Percentiles rank a stretch among this genome's conserved stretches.
These are phyloP conservation scores for Larix kaempferi DNA, from an alignment of 75 land plant genomes.

Conservation along the genomic window DNA sequence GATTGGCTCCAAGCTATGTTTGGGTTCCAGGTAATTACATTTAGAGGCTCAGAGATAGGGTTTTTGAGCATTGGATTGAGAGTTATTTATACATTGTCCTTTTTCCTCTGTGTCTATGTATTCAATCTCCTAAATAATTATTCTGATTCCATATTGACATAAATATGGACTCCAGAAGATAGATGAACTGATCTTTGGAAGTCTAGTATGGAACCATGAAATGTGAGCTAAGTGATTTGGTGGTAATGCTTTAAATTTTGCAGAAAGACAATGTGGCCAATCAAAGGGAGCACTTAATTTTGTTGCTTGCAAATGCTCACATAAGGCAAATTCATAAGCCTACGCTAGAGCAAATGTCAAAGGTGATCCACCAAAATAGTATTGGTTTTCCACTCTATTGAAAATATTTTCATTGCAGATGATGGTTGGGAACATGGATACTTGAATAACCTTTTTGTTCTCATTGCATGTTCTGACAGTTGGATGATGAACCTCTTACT, in stretches of 20 bases:
- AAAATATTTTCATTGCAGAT: background rate
- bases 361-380: constrained; percentile 21
- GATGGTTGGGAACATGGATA: background rate
- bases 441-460: background rate
- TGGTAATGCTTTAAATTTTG: constrained; percentile 1
- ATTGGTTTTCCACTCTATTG: too few relatives aligned
- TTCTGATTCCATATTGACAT: background rate
- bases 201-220: too few relatives aligned
- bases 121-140: background rate
- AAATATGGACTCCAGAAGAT: too few relatives aligned
- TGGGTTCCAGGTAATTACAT: constrained; percentile 78
- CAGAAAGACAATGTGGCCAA: constrained; percentile 89
- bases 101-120: background rate
- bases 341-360: constrained; percentile 9
- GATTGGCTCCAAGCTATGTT: constrained; percentile 83
- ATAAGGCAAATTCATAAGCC: constrained; percentile 45
- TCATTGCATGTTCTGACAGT: constrained; percentile 21
- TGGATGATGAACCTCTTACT: constrained; percentile 63
- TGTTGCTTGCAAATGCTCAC: constrained; percentile 85
- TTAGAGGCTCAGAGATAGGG: background rate
- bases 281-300: constrained; percentile 88
- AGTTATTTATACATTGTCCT: background rate
- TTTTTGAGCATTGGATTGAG: too few relatives aligned
- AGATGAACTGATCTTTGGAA: too few relatives aligned
- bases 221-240: too few relatives aligned